Conservation (phyloP, 1,284 basidiomycete genomes). For the Hymenochaete sp. region DNA sequence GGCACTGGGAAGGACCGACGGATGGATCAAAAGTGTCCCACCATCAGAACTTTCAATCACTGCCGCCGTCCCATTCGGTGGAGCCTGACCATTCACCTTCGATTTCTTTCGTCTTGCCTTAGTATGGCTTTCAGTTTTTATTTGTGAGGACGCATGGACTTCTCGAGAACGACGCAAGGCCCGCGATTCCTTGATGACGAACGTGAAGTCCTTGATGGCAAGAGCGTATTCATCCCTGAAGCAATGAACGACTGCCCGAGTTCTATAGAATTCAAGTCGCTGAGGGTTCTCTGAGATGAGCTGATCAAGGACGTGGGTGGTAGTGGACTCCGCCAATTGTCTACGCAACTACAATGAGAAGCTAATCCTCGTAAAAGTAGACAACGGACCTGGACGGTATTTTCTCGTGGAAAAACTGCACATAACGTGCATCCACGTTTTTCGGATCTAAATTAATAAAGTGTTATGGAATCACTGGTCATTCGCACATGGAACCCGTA, state of each 20-base stretch:
- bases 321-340: slow-evolving; percentile 73
- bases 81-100: slow-evolving; percentile 49
- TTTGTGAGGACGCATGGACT: slow-evolving; percentile 37
- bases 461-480: neutral
- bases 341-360: slow-evolving; percentile 29
- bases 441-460: slow-evolving; percentile 45
- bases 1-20: slow-evolving; percentile 61
- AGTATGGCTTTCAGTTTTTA: slow-evolving; percentile 33
- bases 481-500: neutral
- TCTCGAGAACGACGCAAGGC: slow-evolving; percentile 52
- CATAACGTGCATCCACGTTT: slow-evolving; percentile 72
- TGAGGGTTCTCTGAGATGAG: slow-evolving; percentile 64
- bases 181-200: slow-evolving; percentile 66
- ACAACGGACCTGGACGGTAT: slow-evolving; percentile 69
- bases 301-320: slow-evolving; percentile 61
- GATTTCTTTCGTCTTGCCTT: slow-evolving; percentile 37
- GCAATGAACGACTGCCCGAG: slow-evolving; percentile 74
- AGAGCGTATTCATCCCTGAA: slow-evolving; percentile 72
- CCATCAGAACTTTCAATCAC: slow-evolving; percentile 41
- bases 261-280: slow-evolving; percentile 70
- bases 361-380: slow-evolving; percentile 2
- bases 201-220: slow-evolving; percentile 69
- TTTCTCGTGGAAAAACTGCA: slow-evolving; percentile 85
- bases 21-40: slow-evolving; percentile 47
- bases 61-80: slow-evolving; percentile 51